A percentile compares a stretch with the other conserved stretches of the same genome.
These are phyloP conservation scores for Adansonia madagascariensis DNA, from an alignment of 441 rosid species.

Conservation along the genomic window DNA sequence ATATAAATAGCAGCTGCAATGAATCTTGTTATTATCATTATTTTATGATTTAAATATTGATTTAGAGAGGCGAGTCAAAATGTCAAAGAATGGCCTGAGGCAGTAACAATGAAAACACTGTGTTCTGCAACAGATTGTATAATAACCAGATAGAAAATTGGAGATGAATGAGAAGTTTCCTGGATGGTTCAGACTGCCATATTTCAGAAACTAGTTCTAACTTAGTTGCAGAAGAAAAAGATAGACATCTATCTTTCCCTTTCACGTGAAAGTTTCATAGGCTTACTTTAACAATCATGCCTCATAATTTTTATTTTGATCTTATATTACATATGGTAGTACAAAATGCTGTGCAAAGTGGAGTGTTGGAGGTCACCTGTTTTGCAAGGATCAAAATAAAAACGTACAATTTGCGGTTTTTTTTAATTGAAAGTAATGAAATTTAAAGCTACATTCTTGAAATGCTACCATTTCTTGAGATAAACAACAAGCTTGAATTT, in stretches of 20 bases:
- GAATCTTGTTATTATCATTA: too few species aligned
- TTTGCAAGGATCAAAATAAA: not conserved
- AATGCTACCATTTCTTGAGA: slow-evolving; percentile 5
- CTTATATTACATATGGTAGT: not conserved
- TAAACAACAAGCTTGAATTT: not conserved
- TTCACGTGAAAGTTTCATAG: slow-evolving; percentile 23
- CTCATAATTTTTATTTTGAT: not conserved
- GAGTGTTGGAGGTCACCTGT: not conserved
- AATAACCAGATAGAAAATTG: not conserved
- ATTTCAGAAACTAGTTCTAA: not conserved
- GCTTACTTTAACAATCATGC: slow-evolving; percentile 9
- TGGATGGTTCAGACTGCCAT: not conserved
- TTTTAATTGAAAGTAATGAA: slow-evolving; percentile 3
- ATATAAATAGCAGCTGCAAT: too few species aligned
- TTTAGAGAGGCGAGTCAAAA: not conserved
- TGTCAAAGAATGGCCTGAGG: not conserved
- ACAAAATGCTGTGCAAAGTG: not conserved
- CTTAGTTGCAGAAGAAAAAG: not conserved
- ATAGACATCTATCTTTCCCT: not conserved
- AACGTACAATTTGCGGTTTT: not conserved
- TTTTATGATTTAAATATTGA: too few species aligned
- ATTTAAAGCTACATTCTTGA: not conserved
- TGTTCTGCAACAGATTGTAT: not conserved
- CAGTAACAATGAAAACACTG: slow-evolving; percentile 7
- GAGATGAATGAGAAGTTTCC: not conserved